Percentiles rank a stretch among this genome's conserved stretches.
These are phyloP conservation scores for Yamadazyma olivae DNA, from an alignment of 805 yeast species.

Conservation along the genomic window DNA sequence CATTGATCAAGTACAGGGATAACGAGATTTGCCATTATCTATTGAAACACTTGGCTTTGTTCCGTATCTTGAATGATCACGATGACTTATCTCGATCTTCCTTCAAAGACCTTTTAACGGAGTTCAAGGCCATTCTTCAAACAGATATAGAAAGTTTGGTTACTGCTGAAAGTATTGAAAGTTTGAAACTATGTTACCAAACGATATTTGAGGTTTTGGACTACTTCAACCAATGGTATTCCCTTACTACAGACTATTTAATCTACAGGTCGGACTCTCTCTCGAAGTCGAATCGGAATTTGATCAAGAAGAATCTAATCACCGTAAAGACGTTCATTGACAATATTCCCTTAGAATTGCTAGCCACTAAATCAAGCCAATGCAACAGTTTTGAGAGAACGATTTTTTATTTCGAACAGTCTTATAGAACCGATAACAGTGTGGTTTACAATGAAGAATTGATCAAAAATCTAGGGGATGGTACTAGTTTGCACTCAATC, in stretches of 20 bases:
- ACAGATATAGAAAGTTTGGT: conserved; percentile 26
- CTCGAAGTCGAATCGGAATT: conserved; percentile 1
- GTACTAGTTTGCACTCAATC: conserved; percentile 63
- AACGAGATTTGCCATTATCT: conserved; percentile 65
- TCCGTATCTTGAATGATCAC: conserved; percentile 49
- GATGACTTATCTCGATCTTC: conserved; percentile 17
- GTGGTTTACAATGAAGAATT: conserved; percentile 3
- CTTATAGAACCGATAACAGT: conserved; percentile 42
- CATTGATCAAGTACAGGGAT: conserved; percentile 67
- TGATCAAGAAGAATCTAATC: conserved; percentile 18
- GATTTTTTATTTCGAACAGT: conserved; percentile 78
- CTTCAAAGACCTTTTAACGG: conserved; percentile 48
- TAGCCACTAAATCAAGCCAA: conserved; percentile 78
- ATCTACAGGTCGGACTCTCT: conserved; percentile 4
- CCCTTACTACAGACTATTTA: conserved; percentile 32
- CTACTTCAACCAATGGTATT: conserved; percentile 77
- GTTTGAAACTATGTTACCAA: conserved; percentile 63
- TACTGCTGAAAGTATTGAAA: conserved; percentile 54
- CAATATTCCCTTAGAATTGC: conserved; percentile 59
- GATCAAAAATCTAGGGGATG: conserved; percentile 37
- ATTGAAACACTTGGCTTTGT: conserved; percentile 72
- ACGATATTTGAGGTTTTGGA: conserved; percentile 77
- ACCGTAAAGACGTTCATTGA: conserved; percentile 47
- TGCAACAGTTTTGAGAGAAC: conserved; percentile 88
- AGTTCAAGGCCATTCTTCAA: conserved; percentile 58